These are phyloP conservation scores for Hypomontagnella submonticulosa DNA, from an alignment of 495 filamentous ascomycete genomes.

Conservation along the genomic window DNA sequence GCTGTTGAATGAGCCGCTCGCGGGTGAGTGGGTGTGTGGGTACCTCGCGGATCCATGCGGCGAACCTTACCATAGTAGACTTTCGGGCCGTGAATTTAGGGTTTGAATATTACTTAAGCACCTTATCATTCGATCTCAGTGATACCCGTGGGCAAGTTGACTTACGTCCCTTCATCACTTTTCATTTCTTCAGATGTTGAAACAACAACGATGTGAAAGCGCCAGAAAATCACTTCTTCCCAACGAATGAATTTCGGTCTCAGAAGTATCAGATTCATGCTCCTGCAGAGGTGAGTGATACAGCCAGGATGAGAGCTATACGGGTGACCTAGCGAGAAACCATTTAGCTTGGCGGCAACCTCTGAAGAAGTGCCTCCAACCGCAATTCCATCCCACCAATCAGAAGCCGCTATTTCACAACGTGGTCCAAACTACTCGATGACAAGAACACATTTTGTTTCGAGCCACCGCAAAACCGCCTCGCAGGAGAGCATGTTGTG, in stretches of 20 bases:
- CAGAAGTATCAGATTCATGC: slow-evolving; percentile 1
- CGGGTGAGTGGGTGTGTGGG: slow-evolving; percentile 15
- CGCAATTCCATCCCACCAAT: slow-evolving; percentile 22
- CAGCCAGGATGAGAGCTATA: slow-evolving; percentile 16
- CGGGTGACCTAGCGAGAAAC: slow-evolving; percentile 23
- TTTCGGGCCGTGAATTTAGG: slow-evolving; percentile 14
- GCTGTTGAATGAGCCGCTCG: slow-evolving; percentile 11
- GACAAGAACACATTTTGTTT: background rate
- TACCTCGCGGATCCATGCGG: slow-evolving; percentile 8
- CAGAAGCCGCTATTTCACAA: slow-evolving; percentile 21
- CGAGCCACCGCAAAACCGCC: slow-evolving; percentile 1
- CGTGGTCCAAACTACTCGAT: slow-evolving; percentile 36
- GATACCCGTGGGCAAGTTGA: background rate
- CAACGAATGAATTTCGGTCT: background rate
- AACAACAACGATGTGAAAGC: no score
- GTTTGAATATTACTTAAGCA: slow-evolving; percentile 29
- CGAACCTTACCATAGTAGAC: slow-evolving; percentile 4
- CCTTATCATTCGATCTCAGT: background rate
- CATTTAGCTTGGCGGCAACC: slow-evolving; percentile 26
- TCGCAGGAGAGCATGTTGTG: slow-evolving; percentile 4
- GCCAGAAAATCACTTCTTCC: no score
- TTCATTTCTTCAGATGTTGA: slow-evolving; percentile 2
- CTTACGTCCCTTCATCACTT: background rate
- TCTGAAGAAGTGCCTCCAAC: slow-evolving; percentile 5
- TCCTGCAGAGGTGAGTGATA: slow-evolving; percentile 13